Conservation (phyloP, 1,284 basidiomycete species). For the Apiotrichum veenhuisii region DNA sequence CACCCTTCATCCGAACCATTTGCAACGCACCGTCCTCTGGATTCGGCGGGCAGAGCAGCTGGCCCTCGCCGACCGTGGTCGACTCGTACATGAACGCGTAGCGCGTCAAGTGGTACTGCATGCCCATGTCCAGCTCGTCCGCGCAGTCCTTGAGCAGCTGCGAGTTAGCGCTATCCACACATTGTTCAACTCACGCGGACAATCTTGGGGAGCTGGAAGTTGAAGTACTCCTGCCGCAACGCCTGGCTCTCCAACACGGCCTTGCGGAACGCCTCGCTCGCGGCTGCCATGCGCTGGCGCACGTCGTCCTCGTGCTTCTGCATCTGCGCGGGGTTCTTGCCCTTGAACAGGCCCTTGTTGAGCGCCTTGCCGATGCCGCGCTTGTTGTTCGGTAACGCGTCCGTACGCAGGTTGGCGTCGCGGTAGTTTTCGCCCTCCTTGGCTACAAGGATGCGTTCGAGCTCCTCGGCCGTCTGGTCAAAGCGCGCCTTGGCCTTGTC, state of each 20-base stretch:
- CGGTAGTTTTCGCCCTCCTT: slow-evolving; percentile 90
- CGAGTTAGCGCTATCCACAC: not conserved
- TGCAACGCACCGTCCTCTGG: slow-evolving; percentile 34
- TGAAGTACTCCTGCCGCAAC: slow-evolving; percentile 94
- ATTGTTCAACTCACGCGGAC: slow-evolving; percentile 65
- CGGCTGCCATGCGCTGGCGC: slow-evolving; percentile 72
- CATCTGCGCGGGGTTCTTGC: slow-evolving; percentile 88
- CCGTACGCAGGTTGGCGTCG: slow-evolving; percentile 65
- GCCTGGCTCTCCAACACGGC: slow-evolving; percentile 85
- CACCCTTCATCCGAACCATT: not conserved
- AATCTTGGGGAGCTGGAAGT: slow-evolving; percentile 90
- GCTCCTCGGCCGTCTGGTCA: slow-evolving; percentile 86
- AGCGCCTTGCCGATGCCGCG: slow-evolving; percentile 63
- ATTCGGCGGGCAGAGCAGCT: slow-evolving; percentile 53
- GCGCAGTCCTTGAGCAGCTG: slow-evolving; percentile 92
- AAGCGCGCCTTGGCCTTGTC: slow-evolving; percentile 87
- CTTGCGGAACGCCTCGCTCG: slow-evolving; percentile 85
- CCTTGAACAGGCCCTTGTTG: slow-evolving; percentile 87
- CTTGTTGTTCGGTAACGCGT: not conserved
- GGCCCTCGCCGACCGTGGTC: slow-evolving; percentile 85
- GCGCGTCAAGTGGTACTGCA: slow-evolving; percentile 91
- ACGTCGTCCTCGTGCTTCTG: slow-evolving; percentile 94
- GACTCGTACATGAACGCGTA: slow-evolving; percentile 94
- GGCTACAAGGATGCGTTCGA: slow-evolving; percentile 86
- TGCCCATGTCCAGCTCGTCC: slow-evolving; percentile 93